Evolutionary conservation across 495 filamentous ascomycete species (phyloP), one percentile per base, ranked within the genome.

Genomic region (Penicillium antarcticum): DNA sequence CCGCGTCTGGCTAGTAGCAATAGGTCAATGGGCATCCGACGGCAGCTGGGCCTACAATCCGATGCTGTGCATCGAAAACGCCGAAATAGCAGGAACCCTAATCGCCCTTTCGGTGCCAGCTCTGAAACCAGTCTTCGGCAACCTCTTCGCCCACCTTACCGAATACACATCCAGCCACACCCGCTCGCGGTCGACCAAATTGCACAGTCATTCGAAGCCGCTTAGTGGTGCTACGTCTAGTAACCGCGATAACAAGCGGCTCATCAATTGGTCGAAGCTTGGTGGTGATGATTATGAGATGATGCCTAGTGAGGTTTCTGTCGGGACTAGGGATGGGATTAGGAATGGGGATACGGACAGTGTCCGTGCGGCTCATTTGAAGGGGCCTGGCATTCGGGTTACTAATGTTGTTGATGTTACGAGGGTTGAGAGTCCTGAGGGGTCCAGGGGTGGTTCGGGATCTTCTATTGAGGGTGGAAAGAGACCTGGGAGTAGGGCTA

Each of bases 71-170:
- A 58, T 77, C 40, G 74, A 77, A 45, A 70, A 65, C 31, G 63
- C 72, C 17, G 74, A 77, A 37, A 66, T 77, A 12, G 74, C 71
- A 11, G 55, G 65, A 10, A 76, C 74, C 1, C 46, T 77, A 3
- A 67, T 76, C 31, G 72, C 74, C 4, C 63, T 77, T 17, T 77
- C 74, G 0, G 63, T 75, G 3, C 74, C 74, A 9, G 74, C 72
- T 14, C 53, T 75, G 36, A 74, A 74, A 41, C 70, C 71, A 8
- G 50, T 76, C 26, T 72, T 73, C 31, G 68, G 70, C 19, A 63
- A 59, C 36, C 26, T 65, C 2, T 67, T 65, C 37, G 35, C 40
- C 16, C 63, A 64, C 34, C 13, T 65, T 16, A 60, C 56, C 1
- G 62, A 66, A 43, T 60, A 65, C 35, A 59, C 59, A 1, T 51